A percentile compares a stretch with the other conserved stretches of the same genome.
These are phyloP conservation scores for Acacia crassicarpa DNA, from an alignment of 306 rosid species.

Conservation along the genomic window DNA sequence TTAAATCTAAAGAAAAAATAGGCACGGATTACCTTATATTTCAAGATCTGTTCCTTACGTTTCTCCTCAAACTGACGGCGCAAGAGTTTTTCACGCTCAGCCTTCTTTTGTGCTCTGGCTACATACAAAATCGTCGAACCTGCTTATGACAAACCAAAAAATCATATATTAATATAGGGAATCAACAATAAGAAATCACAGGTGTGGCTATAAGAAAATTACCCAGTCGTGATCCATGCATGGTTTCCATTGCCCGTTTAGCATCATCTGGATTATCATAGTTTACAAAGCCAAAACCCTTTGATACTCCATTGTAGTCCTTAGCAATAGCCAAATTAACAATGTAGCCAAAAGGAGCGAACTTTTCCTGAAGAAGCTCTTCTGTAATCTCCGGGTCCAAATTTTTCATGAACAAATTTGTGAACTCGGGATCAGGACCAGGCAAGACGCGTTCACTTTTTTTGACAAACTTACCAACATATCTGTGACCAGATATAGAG, in stretches of 20 bases:
- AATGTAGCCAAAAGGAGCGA: slow-evolving; percentile 55
- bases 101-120: slow-evolving; percentile 84
- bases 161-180: slow-evolving; percentile 1
- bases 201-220: slow-evolving; percentile 15
- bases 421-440: slow-evolving; percentile 45
- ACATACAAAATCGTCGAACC: slow-evolving; percentile 83
- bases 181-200: slow-evolving; percentile 9
- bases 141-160: slow-evolving; percentile 42
- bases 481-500: slow-evolving; percentile 46
- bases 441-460: slow-evolving; percentile 50
- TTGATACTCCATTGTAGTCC: slow-evolving; percentile 61
- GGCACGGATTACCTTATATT: slow-evolving; percentile 52
- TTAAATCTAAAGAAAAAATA: slow-evolving; percentile 6
- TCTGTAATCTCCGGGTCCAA: slow-evolving; percentile 53
- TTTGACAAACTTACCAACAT: slow-evolving; percentile 50
- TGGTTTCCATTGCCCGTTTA: slow-evolving; percentile 65
- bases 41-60: slow-evolving; percentile 69
- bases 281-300: slow-evolving; percentile 84
- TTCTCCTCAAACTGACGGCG: slow-evolving; percentile 71
- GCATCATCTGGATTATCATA: slow-evolving; percentile 78
- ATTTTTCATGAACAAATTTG: slow-evolving; percentile 62
- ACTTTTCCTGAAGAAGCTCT: slow-evolving; percentile 47
- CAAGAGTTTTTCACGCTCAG: slow-evolving; percentile 81
- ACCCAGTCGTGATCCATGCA: slow-evolving; percentile 75
- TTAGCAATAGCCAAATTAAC: slow-evolving; percentile 45